Base-by-base conservation (phyloP, 192 early-diverging fungal genomes). In the Coemansia aciculifera region DNA sequence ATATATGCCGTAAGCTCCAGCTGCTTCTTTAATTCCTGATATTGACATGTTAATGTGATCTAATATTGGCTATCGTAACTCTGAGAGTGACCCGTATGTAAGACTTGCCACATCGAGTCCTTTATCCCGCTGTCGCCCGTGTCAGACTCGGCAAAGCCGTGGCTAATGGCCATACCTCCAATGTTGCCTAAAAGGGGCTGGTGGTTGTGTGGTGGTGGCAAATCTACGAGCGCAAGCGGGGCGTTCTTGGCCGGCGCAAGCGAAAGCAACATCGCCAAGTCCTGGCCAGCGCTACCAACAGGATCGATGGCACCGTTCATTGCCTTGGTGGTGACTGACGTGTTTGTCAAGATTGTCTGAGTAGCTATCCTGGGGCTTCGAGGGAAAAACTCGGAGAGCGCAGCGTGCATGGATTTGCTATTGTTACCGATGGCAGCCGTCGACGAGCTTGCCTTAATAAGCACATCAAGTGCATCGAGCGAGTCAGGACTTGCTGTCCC, bases 1-100 rank as follows among this genome's bases (percentile, higher is more conserved):
- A 81, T 3, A 81, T 81, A 43, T 81, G 79, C 54, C 79, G 79
- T 68, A 69, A 76, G 71, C 64, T 81, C 23, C 79, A 81, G 52
- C 39, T 73, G 24, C 62, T 81, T 27, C 64, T 81, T 23, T 81
- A 62, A 62, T 40, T 36, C 34, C 34, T 36, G 7, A 7, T 8
- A 36, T 36, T 36, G 34, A 36, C 8, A 32, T 44, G 24, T 10
- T 39, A 49, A 49, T 29, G 5, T 29, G 2, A 27, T 54, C 3
- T 12, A 32, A 8, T 46, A 36, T 54, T 29, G 31, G 27, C 51
- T 29, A 29, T 24, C 27, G 23, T 19, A 49, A 19, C 19, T 2
- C 38, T 37, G 64, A 8, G 62, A 48, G 23, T 24, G 27, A 8
- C 62, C 38, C 0, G 66, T 54, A 37, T 68, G 68, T 9, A 75